phyloP scores from a whole-genome alignment of 495 filamentous ascomycete species.

The Penicillium cinerascens region DNA sequence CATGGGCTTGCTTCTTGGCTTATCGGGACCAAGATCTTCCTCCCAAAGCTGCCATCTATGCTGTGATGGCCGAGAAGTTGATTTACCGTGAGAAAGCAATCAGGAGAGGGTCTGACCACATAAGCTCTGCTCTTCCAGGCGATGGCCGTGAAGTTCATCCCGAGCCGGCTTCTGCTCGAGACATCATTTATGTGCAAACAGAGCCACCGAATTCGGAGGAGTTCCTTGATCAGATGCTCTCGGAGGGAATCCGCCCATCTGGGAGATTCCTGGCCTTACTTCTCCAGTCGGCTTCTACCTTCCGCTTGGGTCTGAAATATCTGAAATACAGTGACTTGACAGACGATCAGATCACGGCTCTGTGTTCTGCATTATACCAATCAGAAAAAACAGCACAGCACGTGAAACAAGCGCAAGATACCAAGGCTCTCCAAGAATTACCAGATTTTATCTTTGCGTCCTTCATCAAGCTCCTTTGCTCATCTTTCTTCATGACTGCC shows the following conservation, averaged over 20 bases:
- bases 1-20: conserved; percentile 65
- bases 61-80: conserved; percentile 61
- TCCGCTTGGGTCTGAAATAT: conserved; percentile 39
- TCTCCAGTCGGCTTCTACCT: conserved; percentile 39
- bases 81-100: conserved; percentile 36
- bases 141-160: conserved; percentile 57
- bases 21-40: conserved; percentile 41
- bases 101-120: conserved; percentile 18
- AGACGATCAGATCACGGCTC: conserved; percentile 27
- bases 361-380: conserved; percentile 28
- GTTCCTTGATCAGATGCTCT: conserved; percentile 52
- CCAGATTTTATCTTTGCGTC: conserved; percentile 44
- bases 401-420: conserved; percentile 9
- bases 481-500: conserved; percentile 13
- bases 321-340: conserved; percentile 36
- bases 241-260: conserved; percentile 41
- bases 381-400: conserved; percentile 13
- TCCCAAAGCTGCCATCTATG: conserved; percentile 42
- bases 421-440: conserved; percentile 26
- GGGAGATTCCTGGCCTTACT: conserved; percentile 46
- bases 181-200: conserved; percentile 54
- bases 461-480: conserved; percentile 48
- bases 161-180: conserved; percentile 53
- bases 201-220: conserved; percentile 53
- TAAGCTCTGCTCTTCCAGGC: conserved; percentile 47